A percentile compares a stretch with the other conserved stretches of the same genome.
phyloP scores from a whole-genome alignment of 768 basidiomycete species.

The Trametes maxima region DNA sequence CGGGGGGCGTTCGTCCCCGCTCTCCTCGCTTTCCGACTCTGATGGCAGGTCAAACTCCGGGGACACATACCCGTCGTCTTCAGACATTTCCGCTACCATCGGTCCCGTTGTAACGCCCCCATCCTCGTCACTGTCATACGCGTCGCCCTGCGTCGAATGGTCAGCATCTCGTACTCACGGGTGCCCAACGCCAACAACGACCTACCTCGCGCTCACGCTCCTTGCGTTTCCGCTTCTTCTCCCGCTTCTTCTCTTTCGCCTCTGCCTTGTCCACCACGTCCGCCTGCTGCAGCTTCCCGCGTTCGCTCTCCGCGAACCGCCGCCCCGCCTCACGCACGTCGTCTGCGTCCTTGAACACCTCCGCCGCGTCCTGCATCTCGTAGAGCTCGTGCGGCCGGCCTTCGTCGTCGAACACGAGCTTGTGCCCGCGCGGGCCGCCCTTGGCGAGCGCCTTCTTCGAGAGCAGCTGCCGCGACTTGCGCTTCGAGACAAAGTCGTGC shows the following conservation, averaged over 20 bases:
- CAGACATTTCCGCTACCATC: conserved; percentile 38
- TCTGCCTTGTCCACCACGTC: conserved; percentile 80
- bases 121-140: conserved; percentile 28
- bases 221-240: conserved; percentile 92
- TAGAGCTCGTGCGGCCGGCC: conserved; percentile 82
- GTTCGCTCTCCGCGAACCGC: conserved; percentile 73
- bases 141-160: neutral
- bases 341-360: conserved; percentile 59
- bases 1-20: conserved; percentile 11
- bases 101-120: conserved; percentile 14
- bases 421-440: conserved; percentile 59
- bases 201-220: conserved; percentile 55
- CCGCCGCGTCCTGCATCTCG: conserved; percentile 77
- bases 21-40: conserved; percentile 16
- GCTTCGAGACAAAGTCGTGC: conserved; percentile 71
- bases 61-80: conserved; percentile 67
- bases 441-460: conserved; percentile 75
- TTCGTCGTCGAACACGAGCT: conserved; percentile 89
- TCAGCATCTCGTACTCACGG: neutral
- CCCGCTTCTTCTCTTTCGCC: conserved; percentile 84
- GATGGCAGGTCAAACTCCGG: conserved; percentile 58
- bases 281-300: conserved; percentile 65
- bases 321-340: conserved; percentile 66
- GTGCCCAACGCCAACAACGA: neutral
- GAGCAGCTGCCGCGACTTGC: conserved; percentile 74